Evolutionary conservation across 2,329 filamentous ascomycete genomes (phyloP).

Genomic region (Fusarium pseudograminearum): DNA sequence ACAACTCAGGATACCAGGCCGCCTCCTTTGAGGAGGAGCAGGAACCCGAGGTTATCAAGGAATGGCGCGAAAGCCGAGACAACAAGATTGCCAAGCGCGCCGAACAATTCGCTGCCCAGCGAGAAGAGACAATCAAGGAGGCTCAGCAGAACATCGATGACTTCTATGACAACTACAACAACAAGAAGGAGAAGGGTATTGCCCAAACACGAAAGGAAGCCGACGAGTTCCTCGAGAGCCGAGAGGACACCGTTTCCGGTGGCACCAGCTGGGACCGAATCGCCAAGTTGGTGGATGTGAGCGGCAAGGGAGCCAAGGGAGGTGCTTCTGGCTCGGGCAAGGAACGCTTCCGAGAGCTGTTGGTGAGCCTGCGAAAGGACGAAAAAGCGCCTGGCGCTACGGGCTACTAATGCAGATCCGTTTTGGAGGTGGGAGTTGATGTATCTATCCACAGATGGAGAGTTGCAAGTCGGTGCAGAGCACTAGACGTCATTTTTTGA

Average conservation of each 20-base stretch:
- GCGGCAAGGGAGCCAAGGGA: slow-evolving; percentile 89
- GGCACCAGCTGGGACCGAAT: slow-evolving; percentile 99
- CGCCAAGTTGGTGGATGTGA: slow-evolving; percentile 95
- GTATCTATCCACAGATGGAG: slow-evolving; percentile 13
- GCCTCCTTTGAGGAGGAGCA: slow-evolving; percentile 75
- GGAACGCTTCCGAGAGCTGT: slow-evolving; percentile 92
- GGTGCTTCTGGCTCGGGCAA: slow-evolving; percentile 92
- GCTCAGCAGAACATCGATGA: slow-evolving; percentile 96
- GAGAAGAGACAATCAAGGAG: slow-evolving; percentile 86
- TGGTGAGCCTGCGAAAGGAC: slow-evolving; percentile 90
- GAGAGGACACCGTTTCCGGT: slow-evolving; percentile 92
- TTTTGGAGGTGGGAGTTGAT: slow-evolving; percentile 16
- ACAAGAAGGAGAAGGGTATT: slow-evolving; percentile 95
- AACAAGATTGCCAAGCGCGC: slow-evolving; percentile 85
- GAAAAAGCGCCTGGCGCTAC: slow-evolving; percentile 81
- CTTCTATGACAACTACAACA: slow-evolving; percentile 99
- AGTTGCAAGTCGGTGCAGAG: slow-evolving; percentile 39
- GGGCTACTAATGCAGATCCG: slow-evolving; percentile 62
- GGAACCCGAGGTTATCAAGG: slow-evolving; percentile 87
- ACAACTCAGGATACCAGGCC: slow-evolving; percentile 72
- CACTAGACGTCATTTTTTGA: slow-evolving; percentile 37
- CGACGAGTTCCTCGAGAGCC: slow-evolving; percentile 87
- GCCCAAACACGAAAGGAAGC: slow-evolving; percentile 90
- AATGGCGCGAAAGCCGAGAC: slow-evolving; percentile 93
- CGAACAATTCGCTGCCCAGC: slow-evolving; percentile 84